Evolutionary conservation across 441 rosid species (phyloP).

Genomic region (Gossypium gossypioides): DNA sequence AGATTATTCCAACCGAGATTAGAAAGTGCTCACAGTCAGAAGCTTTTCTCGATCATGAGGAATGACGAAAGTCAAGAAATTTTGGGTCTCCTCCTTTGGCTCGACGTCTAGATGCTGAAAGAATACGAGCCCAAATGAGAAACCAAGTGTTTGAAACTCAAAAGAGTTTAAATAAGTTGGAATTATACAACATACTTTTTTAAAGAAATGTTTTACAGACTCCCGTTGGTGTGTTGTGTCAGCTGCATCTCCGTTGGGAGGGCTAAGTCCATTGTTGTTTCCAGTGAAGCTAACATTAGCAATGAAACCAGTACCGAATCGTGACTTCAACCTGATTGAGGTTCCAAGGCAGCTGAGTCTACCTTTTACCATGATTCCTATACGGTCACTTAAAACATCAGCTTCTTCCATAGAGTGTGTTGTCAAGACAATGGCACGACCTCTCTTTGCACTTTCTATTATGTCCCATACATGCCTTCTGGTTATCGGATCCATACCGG

Average conservation of each 20-base stretch:
- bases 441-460: slow-evolving; percentile 73
- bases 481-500: slow-evolving; percentile 88
- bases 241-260: slow-evolving; percentile 21
- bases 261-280: slow-evolving; percentile 29
- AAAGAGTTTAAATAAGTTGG: not conserved
- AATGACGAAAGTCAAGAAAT: slow-evolving; percentile 77
- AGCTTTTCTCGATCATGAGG: slow-evolving; percentile 65
- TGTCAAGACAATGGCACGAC: slow-evolving; percentile 68
- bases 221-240: slow-evolving; percentile 26
- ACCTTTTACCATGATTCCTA: slow-evolving; percentile 96
- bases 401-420: slow-evolving; percentile 98
- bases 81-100: slow-evolving; percentile 60
- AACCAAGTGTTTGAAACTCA: slow-evolving; percentile 6
- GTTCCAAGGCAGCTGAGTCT: slow-evolving; percentile 78
- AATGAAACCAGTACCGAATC: slow-evolving; percentile 75
- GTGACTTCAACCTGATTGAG: slow-evolving; percentile 76
- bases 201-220: slow-evolving; percentile 61
- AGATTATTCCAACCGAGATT: not conserved
- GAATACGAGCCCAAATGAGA: slow-evolving; percentile 14
- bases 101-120: slow-evolving; percentile 51
- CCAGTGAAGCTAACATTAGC: slow-evolving; percentile 61
- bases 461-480: slow-evolving; percentile 91
- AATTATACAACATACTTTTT: slow-evolving; percentile 33
- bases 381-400: slow-evolving; percentile 78
- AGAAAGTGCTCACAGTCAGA: slow-evolving; percentile 38